phyloP scores from a whole-genome alignment of 2,329 filamentous ascomycete species.

The Fusarium staphyleae region DNA sequence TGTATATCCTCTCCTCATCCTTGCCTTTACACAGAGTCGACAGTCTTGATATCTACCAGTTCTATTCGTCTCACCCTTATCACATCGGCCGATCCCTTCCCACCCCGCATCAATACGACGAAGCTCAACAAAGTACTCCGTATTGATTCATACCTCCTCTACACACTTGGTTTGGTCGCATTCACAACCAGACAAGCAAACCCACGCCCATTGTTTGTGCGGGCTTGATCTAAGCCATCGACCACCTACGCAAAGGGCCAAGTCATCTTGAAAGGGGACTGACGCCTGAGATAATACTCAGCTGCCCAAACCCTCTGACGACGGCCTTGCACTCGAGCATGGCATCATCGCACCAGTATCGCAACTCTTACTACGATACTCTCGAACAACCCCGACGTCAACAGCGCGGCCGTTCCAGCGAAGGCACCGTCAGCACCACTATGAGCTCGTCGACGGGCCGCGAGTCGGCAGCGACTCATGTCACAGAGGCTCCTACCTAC shows the following conservation, averaged over 20 bases:
- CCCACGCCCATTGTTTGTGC: background rate
- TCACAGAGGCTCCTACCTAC: conserved; percentile 90
- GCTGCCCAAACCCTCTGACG: conserved; percentile 16
- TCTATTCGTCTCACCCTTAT: conserved; percentile 19
- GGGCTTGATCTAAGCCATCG: background rate
- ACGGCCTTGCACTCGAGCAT: conserved; percentile 48
- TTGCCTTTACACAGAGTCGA: conserved; percentile 1
- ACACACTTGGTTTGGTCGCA: background rate
- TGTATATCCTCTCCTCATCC: conserved; percentile 4
- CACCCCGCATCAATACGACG: conserved; percentile 32
- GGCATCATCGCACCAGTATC: conserved; percentile 62
- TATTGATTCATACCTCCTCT: background rate
- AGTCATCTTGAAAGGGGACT: conserved; percentile 25
- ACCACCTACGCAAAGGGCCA: conserved; percentile 6
- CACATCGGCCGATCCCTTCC: conserved; percentile 23
- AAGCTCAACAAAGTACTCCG: conserved; percentile 13
- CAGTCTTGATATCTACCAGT: background rate
- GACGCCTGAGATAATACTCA: conserved; percentile 30
- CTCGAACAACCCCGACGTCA: conserved; percentile 53
- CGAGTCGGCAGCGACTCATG: conserved; percentile 80
- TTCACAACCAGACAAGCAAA: conserved; percentile 7
- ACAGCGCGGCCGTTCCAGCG: conserved; percentile 74
- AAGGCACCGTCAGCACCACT: conserved; percentile 88
- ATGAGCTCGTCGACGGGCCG: conserved; percentile 77
- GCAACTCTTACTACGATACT: conserved; percentile 60